Conservation (phyloP, 148 eudicot species). For the Fallopia convolvulus region DNA sequence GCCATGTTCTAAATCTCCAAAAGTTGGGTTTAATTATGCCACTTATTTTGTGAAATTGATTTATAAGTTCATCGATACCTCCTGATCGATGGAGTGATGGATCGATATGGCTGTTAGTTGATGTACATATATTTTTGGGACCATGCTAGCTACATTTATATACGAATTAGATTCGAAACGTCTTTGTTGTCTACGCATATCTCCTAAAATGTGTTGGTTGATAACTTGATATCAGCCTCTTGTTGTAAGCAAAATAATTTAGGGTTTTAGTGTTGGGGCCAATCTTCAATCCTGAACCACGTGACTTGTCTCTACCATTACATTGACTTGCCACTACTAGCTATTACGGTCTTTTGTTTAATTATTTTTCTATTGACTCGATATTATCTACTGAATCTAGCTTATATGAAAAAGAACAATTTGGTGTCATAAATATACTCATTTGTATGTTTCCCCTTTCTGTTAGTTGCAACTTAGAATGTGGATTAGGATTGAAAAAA, state of each 20-base stretch:
- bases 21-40: neutral
- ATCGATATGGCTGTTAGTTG: conserved; percentile 4
- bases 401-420: neutral
- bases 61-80: neutral
- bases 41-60: neutral
- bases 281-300: neutral
- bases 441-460: neutral
- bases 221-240: neutral
- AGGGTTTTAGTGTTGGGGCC: neutral
- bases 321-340: neutral
- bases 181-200: neutral
- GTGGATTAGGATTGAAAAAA: too few species aligned
- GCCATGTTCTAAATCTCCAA: neutral
- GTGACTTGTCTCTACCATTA: conserved; percentile 1
- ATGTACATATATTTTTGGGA: neutral
- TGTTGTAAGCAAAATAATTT: neutral
- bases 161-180: neutral
- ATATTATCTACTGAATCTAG: too few species aligned
- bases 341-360: too few species aligned
- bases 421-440: neutral
- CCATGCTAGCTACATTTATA: neutral
- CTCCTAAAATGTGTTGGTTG: neutral
- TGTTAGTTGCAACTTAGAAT: neutral
- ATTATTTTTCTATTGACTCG: too few species aligned
- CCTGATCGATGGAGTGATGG: neutral